A percentile compares a stretch with the other conserved stretches of the same genome.
Conservation (phyloP, 306 rosid genomes). For the Luffa aegyptiaca region DNA sequence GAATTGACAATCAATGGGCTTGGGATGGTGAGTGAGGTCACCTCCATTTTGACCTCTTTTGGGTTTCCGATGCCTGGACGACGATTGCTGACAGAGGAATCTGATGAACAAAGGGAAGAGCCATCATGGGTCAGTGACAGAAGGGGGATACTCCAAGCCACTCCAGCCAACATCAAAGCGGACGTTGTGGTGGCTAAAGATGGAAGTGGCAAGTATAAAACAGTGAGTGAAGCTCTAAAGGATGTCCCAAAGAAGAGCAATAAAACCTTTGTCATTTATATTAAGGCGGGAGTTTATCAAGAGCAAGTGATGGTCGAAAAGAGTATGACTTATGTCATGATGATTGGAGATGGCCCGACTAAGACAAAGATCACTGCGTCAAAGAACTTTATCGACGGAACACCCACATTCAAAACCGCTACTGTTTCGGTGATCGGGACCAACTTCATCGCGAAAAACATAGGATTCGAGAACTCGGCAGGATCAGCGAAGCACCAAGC, state of each 20-base stretch:
- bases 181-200: conserved; percentile 56
- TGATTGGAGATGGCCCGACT: conserved; percentile 73
- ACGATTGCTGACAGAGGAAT: conserved; percentile 16
- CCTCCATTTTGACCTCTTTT: neutral
- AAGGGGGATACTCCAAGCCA: conserved; percentile 18
- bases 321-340: conserved; percentile 28
- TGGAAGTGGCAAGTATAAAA: conserved; percentile 47
- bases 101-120: neutral
- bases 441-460: conserved; percentile 45
- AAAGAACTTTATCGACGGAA: conserved; percentile 35
- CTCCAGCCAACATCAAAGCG: conserved; percentile 10
- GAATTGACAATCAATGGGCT: conserved; percentile 54
- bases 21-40: conserved; percentile 35
- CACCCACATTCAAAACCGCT: conserved; percentile 37
- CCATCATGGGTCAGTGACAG: conserved; percentile 37
- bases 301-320: conserved; percentile 27
- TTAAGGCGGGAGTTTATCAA: conserved; percentile 51
- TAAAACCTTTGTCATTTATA: conserved; percentile 45
- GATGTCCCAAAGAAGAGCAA: conserved; percentile 31
- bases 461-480: conserved; percentile 52
- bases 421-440: conserved; percentile 40
- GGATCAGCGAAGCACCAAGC: conserved; percentile 42
- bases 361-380: conserved; percentile 42
- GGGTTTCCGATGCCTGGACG: neutral
- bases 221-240: conserved; percentile 43